Evolutionary conservation across 2,329 filamentous ascomycete genomes (phyloP).

Genomic region (Exophiala aquamarina): DNA sequence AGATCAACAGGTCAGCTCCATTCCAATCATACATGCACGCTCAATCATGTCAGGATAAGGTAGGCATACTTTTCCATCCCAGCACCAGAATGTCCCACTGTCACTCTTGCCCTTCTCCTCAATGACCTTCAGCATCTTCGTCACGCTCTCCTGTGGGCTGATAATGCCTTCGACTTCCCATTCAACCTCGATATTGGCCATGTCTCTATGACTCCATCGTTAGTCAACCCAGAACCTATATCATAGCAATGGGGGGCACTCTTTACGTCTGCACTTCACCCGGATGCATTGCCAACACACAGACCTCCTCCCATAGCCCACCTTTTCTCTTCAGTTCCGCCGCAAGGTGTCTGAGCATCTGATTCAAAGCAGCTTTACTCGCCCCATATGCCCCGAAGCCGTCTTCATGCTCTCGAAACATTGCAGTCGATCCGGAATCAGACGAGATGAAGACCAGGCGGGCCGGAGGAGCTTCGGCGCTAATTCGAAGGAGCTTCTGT

Average conservation of each 20-base stretch:
- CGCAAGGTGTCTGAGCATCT: slow-evolving; percentile 56
- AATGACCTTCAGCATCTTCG: slow-evolving; percentile 52
- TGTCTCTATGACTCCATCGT: too few relatives aligned
- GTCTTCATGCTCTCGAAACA: slow-evolving; percentile 57
- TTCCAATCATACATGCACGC: too few relatives aligned
- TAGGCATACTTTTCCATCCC: slow-evolving; percentile 48
- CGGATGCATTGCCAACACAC: slow-evolving; percentile 56
- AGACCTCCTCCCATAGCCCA: slow-evolving; percentile 33
- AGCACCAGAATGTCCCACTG: slow-evolving; percentile 59
- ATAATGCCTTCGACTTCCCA: slow-evolving; percentile 57
- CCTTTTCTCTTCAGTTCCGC: slow-evolving; percentile 54
- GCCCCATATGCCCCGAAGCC: slow-evolving; percentile 60
- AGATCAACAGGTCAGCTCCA: too few relatives aligned
- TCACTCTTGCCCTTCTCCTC: slow-evolving; percentile 48
- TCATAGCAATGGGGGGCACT: too few relatives aligned
- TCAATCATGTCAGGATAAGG: too few relatives aligned
- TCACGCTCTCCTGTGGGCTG: slow-evolving; percentile 50
- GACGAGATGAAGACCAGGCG: slow-evolving; percentile 58
- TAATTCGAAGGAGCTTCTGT: slow-evolving; percentile 51
- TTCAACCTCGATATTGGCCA: slow-evolving; percentile 52
- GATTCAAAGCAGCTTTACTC: slow-evolving; percentile 59
- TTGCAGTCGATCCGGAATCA: slow-evolving; percentile 54
- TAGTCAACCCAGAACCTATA: too few relatives aligned
- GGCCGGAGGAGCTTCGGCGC: slow-evolving; percentile 46
- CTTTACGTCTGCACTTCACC: slow-evolving; percentile 55